Conservation (phyloP, 2,329 filamentous ascomycete species). For the Arachnopeziza araneosa region DNA sequence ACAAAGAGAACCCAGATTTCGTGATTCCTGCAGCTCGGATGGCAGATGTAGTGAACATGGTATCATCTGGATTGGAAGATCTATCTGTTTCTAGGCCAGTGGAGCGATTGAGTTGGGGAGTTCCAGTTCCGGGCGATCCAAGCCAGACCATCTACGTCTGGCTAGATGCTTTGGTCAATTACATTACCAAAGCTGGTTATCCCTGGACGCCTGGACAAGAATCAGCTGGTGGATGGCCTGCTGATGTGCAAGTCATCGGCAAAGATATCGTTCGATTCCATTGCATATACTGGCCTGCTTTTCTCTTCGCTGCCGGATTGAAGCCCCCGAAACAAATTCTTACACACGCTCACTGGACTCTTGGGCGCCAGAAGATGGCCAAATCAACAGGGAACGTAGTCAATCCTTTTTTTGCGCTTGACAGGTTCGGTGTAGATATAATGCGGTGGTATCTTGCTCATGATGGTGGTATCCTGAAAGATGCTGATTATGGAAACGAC, state of each 20-base stretch:
- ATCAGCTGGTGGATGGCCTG: slow-evolving; percentile 70
- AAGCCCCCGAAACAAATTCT: slow-evolving; percentile 74
- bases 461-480: slow-evolving; percentile 69
- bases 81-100: slow-evolving; percentile 82
- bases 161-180: slow-evolving; percentile 94
- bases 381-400: slow-evolving; percentile 95
- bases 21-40: slow-evolving; percentile 68
- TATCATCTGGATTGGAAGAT: slow-evolving; percentile 73
- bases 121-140: slow-evolving; percentile 77
- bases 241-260: slow-evolving; percentile 85
- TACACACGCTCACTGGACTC: slow-evolving; percentile 92
- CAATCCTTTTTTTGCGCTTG: slow-evolving; percentile 85
- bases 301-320: slow-evolving; percentile 82
- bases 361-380: slow-evolving; percentile 90
- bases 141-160: slow-evolving; percentile 95
- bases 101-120: slow-evolving; percentile 77
- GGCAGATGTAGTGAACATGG: slow-evolving; percentile 72
- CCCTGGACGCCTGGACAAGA: slow-evolving; percentile 67
- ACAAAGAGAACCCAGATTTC: slow-evolving; percentile 70
- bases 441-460: slow-evolving; percentile 86
- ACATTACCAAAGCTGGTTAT: slow-evolving; percentile 82
- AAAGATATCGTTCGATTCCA: slow-evolving; percentile 98
- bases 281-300: slow-evolving; percentile 95
- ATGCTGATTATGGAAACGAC: slow-evolving; percentile 80
- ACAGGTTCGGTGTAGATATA: slow-evolving; percentile 80